Conservation (phyloP, 208 protist genomes). For the Trichomonas tenax region DNA sequence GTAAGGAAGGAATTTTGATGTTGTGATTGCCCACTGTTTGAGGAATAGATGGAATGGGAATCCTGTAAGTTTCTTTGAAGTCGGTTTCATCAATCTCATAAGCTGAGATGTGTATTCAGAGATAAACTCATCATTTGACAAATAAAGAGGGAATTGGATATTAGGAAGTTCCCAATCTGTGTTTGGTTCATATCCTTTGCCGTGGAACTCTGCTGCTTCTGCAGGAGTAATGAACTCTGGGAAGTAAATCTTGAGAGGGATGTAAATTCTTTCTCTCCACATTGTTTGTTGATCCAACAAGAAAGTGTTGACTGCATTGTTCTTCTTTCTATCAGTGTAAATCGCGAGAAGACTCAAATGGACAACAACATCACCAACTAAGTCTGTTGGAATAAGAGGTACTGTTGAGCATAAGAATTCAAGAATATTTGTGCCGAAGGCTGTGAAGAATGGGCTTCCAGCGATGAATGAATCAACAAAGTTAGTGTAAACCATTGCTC, state of each 20-base stretch:
- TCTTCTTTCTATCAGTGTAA: not conserved
- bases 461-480: not conserved
- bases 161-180: not conserved
- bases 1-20: not conserved
- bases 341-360: not conserved
- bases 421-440: not conserved
- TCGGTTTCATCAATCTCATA: not conserved
- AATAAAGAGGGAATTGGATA: not conserved
- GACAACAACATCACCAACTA: not conserved
- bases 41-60: not conserved
- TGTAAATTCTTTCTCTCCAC: not conserved
- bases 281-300: not conserved
- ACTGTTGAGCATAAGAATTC: not conserved
- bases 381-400: not conserved
- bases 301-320: not conserved
- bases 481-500: not conserved
- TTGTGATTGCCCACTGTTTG: not conserved
- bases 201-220: not conserved
- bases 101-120: not conserved
- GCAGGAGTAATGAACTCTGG: not conserved
- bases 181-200: not conserved
- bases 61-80: not conserved
- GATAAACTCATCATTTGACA: not conserved
- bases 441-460: not conserved
- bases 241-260: not conserved